Evolutionary conservation across 2,329 filamentous ascomycete genomes (phyloP).

Genomic region (Fusarium sp.): DNA sequence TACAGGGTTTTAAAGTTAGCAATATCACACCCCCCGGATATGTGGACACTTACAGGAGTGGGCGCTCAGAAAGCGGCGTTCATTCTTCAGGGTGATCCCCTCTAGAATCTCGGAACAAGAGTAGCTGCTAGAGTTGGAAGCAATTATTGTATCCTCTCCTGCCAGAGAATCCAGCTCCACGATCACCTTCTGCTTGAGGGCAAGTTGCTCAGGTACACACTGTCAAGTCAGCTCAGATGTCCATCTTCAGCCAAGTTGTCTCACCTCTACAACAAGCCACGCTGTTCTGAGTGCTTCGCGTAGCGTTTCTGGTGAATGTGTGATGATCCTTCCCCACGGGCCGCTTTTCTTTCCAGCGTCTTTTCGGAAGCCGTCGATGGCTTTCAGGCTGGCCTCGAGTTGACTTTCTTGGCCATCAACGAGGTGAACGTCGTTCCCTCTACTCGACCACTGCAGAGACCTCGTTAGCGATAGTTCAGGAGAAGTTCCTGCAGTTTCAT

Average conservation of each 20-base stretch:
- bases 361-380: constrained; percentile 41
- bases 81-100: constrained; percentile 49
- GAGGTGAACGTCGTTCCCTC: constrained; percentile 45
- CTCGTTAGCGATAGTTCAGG: not conserved
- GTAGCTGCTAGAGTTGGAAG: constrained; percentile 61
- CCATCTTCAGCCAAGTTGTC: accelerated
- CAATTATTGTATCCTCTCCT: constrained; percentile 52
- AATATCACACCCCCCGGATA: too few relatives aligned
- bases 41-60: constrained; percentile 53
- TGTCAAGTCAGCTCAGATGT: constrained; percentile 33
- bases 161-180: constrained; percentile 53
- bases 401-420: constrained; percentile 44
- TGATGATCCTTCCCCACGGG: constrained; percentile 39
- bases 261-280: constrained; percentile 47
- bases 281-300: constrained; percentile 32
- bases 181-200: constrained; percentile 55
- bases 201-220: constrained; percentile 58
- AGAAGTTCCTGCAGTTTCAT: accelerated
- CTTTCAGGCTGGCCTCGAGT: constrained; percentile 43
- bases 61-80: constrained; percentile 54
- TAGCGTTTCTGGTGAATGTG: constrained; percentile 32
- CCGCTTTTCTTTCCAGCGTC: not conserved
- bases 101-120: constrained; percentile 57
- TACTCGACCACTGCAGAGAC: constrained; percentile 45
- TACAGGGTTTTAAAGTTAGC: not conserved